Percentiles rank a stretch among this genome's conserved stretches.
phyloP scores from a whole-genome alignment of 1,284 basidiomycete species.

The Leccinum griseonigrum region DNA sequence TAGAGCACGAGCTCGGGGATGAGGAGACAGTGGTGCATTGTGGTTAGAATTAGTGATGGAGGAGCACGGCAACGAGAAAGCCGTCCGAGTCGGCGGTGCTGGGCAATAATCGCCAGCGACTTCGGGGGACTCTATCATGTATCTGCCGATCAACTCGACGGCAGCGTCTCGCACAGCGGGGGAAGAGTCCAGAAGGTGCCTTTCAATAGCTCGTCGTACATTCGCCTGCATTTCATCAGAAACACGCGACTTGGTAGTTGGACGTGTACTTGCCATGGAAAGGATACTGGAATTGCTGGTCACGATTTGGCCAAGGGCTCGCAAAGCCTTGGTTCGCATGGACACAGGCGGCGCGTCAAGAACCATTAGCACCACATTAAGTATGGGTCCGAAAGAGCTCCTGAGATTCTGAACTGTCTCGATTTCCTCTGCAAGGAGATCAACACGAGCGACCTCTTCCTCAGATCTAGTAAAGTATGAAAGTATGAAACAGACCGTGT shows the following conservation, averaged over 20 bases:
- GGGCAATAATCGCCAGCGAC: constrained; percentile 72
- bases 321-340: constrained; percentile 87
- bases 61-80: background rate
- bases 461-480: constrained; percentile 46
- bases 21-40: constrained; percentile 31
- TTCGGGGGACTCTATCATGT: constrained; percentile 84
- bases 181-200: constrained; percentile 85
- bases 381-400: constrained; percentile 76
- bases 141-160: constrained; percentile 93
- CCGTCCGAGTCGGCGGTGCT: background rate
- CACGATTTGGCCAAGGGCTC: constrained; percentile 82
- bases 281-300: constrained; percentile 87
- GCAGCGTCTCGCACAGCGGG: constrained; percentile 94
- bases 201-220: constrained; percentile 82
- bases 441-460: constrained; percentile 64
- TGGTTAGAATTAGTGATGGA: background rate
- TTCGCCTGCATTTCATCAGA: constrained; percentile 47
- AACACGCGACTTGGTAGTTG: background rate
- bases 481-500: background rate
- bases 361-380: constrained; percentile 72
- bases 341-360: constrained; percentile 82
- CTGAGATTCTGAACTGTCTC: constrained; percentile 72
- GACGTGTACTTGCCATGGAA: constrained; percentile 51
- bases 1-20: constrained; percentile 25
- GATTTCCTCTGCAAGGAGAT: constrained; percentile 71